These are phyloP conservation scores for Trichoderma atroviride DNA, from an alignment of 2,329 filamentous ascomycete genomes.

Conservation along the genomic window DNA sequence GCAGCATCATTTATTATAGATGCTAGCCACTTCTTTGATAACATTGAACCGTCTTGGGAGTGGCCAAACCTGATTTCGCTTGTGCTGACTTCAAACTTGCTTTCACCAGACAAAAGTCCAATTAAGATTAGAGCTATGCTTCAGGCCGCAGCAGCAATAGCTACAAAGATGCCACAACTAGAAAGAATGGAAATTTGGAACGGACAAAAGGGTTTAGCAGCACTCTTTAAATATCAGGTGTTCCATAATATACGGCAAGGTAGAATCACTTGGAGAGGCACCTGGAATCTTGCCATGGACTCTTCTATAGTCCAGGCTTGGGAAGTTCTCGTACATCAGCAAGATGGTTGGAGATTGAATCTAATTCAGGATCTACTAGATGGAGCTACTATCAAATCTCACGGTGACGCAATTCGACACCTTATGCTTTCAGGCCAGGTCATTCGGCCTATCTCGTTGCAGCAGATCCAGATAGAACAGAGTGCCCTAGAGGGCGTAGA, in stretches of 20 bases:
- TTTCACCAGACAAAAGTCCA: constrained; percentile 28
- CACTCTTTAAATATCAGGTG: too few species aligned
- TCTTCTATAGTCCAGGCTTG: constrained; percentile 28
- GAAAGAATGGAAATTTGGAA: too few species aligned
- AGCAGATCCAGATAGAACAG: constrained; percentile 28
- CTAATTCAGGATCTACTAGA: constrained; percentile 27
- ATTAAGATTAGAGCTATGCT: constrained; percentile 27
- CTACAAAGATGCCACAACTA: too few species aligned
- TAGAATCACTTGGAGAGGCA: too few species aligned
- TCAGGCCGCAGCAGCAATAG: too few species aligned
- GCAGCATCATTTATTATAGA: constrained; percentile 37
- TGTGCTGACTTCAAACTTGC: constrained; percentile 35
- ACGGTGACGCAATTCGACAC: constrained; percentile 30
- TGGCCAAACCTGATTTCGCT: constrained; percentile 37
- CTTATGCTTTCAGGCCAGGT: constrained; percentile 28
- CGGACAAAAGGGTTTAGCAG: too few species aligned
- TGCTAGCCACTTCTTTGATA: constrained; percentile 35
- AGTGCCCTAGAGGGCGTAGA: not conserved
- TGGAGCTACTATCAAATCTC: constrained; percentile 24
- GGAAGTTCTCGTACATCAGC: constrained; percentile 28
- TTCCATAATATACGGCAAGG: too few species aligned
- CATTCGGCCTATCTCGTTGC: constrained; percentile 29
- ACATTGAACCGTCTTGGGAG: constrained; percentile 5
- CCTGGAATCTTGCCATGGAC: constrained; percentile 28
- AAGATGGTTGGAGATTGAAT: constrained; percentile 4